Conservation (phyloP, 176 grass and related monocot genomes). For the Zea mays region DNA sequence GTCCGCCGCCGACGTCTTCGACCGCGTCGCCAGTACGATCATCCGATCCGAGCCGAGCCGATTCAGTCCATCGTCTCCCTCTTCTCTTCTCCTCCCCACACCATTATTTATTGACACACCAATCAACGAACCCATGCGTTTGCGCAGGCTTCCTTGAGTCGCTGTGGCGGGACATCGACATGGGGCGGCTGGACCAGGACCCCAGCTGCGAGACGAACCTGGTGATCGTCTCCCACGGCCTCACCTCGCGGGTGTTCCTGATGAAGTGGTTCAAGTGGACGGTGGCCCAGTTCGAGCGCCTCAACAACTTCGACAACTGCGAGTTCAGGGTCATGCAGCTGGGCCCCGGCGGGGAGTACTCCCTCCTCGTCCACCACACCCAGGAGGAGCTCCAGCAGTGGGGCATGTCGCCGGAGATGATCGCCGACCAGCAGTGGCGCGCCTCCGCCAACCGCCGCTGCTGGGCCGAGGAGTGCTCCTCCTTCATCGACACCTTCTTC, state of each 20-base stretch:
- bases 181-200: conserved; percentile 63
- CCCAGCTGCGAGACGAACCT: conserved; percentile 69
- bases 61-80: background rate
- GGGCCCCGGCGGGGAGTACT: conserved; percentile 78
- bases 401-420: conserved; percentile 90
- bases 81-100: background rate
- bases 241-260: conserved; percentile 85
- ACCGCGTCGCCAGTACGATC: conserved; percentile 77
- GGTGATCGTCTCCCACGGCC: conserved; percentile 86
- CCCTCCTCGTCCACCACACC: conserved; percentile 88
- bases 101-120: background rate
- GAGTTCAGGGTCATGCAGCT: conserved; percentile 94
- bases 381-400: conserved; percentile 71
- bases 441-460: conserved; percentile 56
- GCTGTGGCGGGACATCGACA: conserved; percentile 95
- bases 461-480: conserved; percentile 70
- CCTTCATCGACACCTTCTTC: conserved; percentile 67
- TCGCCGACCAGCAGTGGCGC: conserved; percentile 88
- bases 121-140: too few species aligned
- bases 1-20: conserved; percentile 94
- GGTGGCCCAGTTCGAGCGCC: conserved; percentile 82
- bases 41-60: background rate
- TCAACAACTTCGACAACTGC: conserved; percentile 92
- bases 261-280: conserved; percentile 99
- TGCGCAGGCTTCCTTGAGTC: conserved; percentile 84